Conservation (phyloP, 139 green algal species). For the Closterium sp. region DNA sequence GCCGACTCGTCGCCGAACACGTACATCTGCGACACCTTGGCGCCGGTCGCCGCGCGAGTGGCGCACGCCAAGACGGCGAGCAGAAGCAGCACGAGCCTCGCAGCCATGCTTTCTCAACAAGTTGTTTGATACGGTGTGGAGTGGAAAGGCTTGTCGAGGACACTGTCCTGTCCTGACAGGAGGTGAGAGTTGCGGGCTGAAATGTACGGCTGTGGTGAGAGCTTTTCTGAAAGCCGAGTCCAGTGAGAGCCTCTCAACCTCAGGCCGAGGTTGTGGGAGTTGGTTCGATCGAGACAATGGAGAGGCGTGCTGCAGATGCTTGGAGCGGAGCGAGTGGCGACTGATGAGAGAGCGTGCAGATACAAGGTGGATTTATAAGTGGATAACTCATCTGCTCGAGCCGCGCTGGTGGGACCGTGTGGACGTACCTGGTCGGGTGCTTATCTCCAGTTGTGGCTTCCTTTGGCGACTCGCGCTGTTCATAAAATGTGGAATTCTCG, state of each 20-base stretch:
- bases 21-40: slow-evolving; percentile 1
- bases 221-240: no score
- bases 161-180: no score
- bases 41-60: background rate
- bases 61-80: background rate
- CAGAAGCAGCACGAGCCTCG: background rate
- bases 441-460: background rate
- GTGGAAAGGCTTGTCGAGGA: background rate
- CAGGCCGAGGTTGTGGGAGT: no score
- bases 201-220: no score
- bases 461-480: background rate
- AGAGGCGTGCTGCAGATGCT: background rate
- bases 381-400: background rate
- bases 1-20: slow-evolving; percentile 9
- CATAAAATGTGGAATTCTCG: background rate
- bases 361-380: background rate
- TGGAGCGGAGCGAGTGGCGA: background rate
- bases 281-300: no score
- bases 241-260: no score
- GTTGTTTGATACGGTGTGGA: background rate
- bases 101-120: no score
- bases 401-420: background rate
- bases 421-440: background rate
- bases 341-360: background rate
- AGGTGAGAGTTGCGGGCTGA: no score